Conservation (phyloP, 305 asterid species). For the Fraxinus dipetala region DNA sequence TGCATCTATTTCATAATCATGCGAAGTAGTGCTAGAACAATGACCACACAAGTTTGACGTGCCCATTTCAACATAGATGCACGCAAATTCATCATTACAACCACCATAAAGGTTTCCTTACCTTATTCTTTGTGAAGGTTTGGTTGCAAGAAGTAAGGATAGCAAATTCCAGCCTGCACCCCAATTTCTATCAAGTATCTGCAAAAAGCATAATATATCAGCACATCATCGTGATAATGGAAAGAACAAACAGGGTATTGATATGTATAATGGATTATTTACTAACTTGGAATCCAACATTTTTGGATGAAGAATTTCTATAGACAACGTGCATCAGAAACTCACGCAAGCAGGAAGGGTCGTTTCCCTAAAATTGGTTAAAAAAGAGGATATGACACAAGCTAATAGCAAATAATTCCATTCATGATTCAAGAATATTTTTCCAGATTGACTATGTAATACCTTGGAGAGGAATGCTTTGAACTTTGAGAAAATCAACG, state of each 20-base stretch:
- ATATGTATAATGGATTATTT: slow-evolving; percentile 14
- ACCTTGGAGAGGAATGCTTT: slow-evolving; percentile 91
- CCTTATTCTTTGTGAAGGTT: slow-evolving; percentile 78
- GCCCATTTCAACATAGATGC: slow-evolving; percentile 4
- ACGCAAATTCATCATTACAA: neutral
- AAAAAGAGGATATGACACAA: slow-evolving; percentile 11
- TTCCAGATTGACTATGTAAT: slow-evolving; percentile 12
- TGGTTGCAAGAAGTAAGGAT: slow-evolving; percentile 78
- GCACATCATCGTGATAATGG: slow-evolving; percentile 19
- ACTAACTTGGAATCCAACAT: slow-evolving; percentile 77
- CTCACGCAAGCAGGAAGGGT: slow-evolving; percentile 92
- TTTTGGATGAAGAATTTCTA: slow-evolving; percentile 55
- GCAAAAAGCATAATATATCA: slow-evolving; percentile 34
- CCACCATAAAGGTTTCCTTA: slow-evolving; percentile 24
- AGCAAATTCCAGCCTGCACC: slow-evolving; percentile 98
- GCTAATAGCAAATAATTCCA: slow-evolving; percentile 24
- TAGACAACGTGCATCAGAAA: slow-evolving; percentile 59
- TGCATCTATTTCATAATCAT: slow-evolving; percentile 17
- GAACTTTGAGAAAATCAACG: slow-evolving; percentile 67
- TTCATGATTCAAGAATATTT: neutral
- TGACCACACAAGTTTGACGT: neutral
- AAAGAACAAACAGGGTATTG: slow-evolving; percentile 11
- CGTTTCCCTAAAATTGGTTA: slow-evolving; percentile 59
- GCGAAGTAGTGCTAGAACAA: slow-evolving; percentile 5
- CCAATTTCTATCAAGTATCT: slow-evolving; percentile 93